Percentiles rank a stretch among this genome's conserved stretches.
Conservation (phyloP, 768 basidiomycete genomes). For the Psilocybe cyanescens region DNA sequence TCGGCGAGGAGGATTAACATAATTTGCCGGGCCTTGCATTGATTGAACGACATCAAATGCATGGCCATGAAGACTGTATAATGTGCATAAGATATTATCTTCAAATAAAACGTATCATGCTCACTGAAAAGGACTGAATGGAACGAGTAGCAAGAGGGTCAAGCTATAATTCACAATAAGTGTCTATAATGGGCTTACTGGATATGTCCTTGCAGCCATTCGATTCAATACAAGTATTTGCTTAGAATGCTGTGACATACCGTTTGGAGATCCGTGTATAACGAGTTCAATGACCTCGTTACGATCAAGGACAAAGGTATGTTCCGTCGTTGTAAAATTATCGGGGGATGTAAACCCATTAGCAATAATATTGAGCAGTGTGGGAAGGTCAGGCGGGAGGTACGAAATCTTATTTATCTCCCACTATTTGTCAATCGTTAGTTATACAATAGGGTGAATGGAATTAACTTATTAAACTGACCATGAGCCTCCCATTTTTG, state of each 20-base stretch:
- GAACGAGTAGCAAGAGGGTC: no score
- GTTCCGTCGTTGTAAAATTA: slow-evolving; percentile 30
- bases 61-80: no score
- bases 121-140: slow-evolving; percentile 27
- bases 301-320: slow-evolving; percentile 29
- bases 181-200: no score
- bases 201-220: slow-evolving; percentile 22
- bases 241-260: slow-evolving; percentile 20
- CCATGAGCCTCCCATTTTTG: slow-evolving; percentile 15
- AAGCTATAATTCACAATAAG: no score
- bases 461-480: no score
- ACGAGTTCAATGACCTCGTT: slow-evolving; percentile 29
- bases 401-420: slow-evolving; percentile 34
- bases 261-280: slow-evolving; percentile 28
- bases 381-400: slow-evolving; percentile 47
- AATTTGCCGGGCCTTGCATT: slow-evolving; percentile 40
- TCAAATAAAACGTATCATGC: no score
- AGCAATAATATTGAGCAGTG: slow-evolving; percentile 43
- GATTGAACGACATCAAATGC: slow-evolving; percentile 43
- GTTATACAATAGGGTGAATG: no score
- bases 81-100: no score
- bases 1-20: slow-evolving; percentile 41
- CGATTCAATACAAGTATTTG: no score
- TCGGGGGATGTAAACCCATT: slow-evolving; percentile 19
- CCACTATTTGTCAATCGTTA: no score